Evolutionary conservation across 2,329 filamentous ascomycete genomes (phyloP), one percentile per base, ranked within the genome.

Genomic region (Meredithiella fracta): DNA sequence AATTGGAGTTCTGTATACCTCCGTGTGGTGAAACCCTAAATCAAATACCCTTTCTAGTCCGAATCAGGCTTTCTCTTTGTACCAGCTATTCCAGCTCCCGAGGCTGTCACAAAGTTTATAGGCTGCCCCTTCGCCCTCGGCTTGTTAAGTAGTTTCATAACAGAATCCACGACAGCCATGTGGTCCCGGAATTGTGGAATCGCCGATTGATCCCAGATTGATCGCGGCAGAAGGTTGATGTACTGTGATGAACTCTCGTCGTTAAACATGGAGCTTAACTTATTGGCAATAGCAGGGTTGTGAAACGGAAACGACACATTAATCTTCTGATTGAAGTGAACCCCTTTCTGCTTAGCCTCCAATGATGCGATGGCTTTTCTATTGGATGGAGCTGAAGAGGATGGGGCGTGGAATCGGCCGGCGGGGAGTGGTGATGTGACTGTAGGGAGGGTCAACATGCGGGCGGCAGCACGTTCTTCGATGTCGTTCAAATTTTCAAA

Each of bases 251-350:
- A 62, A 65, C 8, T 20, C 51, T 59, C 66, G 31, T 56, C 54
- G 50, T 29, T 40, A 9, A 52, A n/a, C 3, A 52, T n/a, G 14
- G 17, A 17, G 3, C n/a, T 74, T 56, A 91, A 72, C 68, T 86
- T 88, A 60, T 84, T 79, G 67, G 80, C 77, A 54, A 90, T 70
- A 44, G 76, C 78, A 1, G 86, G 86, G 64, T 91, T 91, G 53
- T 78, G 77, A 58, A 90, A 70, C 6, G 83, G 79, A 0, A 77
- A 69, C 0, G 82, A 85, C 57, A 75, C 74, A 37, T 83, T 78
- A 7, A 92, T 71, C 59, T 84, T 82, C 62, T 80, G 73, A 66
- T 92, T 90, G 73, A 91, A 91, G 67, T 92, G 86, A 15, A 82
- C 73, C 3, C 82, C 82, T 60, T 83, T 79, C 63, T 79, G 80